Evolutionary conservation across 495 filamentous ascomycete species (phyloP), one percentile per base, ranked within the genome.

Genomic region (Penicillium salamii): DNA sequence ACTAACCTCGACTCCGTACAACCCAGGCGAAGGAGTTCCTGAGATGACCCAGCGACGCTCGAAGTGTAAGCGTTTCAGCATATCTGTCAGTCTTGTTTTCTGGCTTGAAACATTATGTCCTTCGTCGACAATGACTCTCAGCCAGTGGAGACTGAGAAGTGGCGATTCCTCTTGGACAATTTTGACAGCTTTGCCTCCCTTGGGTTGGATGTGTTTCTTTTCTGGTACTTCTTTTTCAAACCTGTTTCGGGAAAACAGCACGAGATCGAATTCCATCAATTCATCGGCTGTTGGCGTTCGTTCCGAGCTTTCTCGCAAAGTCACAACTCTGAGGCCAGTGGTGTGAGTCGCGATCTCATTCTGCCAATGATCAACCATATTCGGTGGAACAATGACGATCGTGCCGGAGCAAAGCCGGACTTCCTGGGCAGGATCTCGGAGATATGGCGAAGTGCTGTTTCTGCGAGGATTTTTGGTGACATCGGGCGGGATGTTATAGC

Each of bases 61-160:
- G 18, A 89, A 77, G 24, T 80, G 76, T 5, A 97, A 72, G 39
- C 78, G 74, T 17, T 86, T 79, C 0, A 92, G 70, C 7, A 89
- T 77, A 23, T 78, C 72, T 31, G 86, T 78, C 31, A 90, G 75
- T 47, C 77, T 81, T 29, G 71, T 70, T 12, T 78, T 79, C 14
- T 70, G 65, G 5, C 78, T 72, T 0, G 86, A 86, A 33, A 95
- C 82, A 34, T 79, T 85, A 61, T 97, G 90, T 1, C 92, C 92
- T 76, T 97, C 92, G 46, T 97, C 92, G 26, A 95, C 84, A 29
- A 97, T 90, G 35, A 92, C 79, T 11, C 92, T 80, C 50, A 95
- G 81, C 76, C 90, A 95, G 54, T 88, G 90, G 9, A 97, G 67
- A 14, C 80, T 60, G 33, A 81, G 82, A 5, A 96, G 67, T 0